Evolutionary conservation across 1,284 basidiomycete genomes (phyloP), one percentile per base, ranked within the genome.

Genomic region (Rhodofomes roseus): DNA sequence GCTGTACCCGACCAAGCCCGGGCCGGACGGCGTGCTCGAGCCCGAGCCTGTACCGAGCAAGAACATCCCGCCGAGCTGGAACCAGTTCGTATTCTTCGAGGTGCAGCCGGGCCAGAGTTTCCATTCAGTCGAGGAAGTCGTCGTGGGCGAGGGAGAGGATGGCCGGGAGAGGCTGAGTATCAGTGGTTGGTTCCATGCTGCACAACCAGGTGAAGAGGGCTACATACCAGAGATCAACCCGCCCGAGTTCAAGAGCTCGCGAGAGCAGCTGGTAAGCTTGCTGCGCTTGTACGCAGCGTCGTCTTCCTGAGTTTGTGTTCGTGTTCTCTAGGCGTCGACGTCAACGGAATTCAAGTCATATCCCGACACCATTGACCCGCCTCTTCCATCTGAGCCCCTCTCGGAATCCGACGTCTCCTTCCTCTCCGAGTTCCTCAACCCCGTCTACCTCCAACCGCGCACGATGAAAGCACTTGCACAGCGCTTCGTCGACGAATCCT

Each of bases 111-210:
- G 96, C 0, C 82, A 85, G 72, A 98, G 95, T 69, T 98, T 98
- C 78, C 96, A 99, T 75, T 93, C 95, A 0, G 96, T 99, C 7
- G 93, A 98, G 71, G 96, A 99, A 73, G 96, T 98, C 23, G 86
- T 95, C n/a, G 88, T 93, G 0, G 89, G 82, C 18, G 81, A 81
- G 62, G 81, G 77, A 18, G 82, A 86, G 65, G 88, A 90, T 62
- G 87, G 87, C 0, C 76, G 87, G 39, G 81, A 88, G 71, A 77
- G 94, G 50, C 76, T 98, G 62, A 95, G 93, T 68, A 92, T 99
- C 66, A 95, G 92, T 64, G 96, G 96, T 7, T 99, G 96, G 95
- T 97, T 96, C 80, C 96, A 99, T 73, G 87, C 89, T 20, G 90
- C 93, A 0, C 89, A 96, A 70, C 86, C 91, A 63, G 95, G 92